Conservation (phyloP, 2,329 filamentous ascomycete genomes). For the Penicillium vulpinum region DNA sequence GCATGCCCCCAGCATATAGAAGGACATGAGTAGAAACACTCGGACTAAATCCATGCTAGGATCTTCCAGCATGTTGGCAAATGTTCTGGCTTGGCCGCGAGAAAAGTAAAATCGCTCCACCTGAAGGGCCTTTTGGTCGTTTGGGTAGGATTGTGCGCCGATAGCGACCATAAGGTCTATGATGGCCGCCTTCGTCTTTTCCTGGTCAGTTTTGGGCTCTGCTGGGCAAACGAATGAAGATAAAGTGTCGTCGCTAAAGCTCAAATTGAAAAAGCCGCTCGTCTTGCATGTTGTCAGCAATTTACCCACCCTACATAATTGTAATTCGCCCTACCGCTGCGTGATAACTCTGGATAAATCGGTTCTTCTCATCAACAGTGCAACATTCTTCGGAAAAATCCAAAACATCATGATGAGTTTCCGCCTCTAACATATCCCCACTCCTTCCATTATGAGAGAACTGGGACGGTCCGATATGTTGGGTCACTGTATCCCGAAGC, state of each 20-base stretch:
- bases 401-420: constrained; percentile 38
- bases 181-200: constrained; percentile 33
- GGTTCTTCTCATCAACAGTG: constrained; percentile 32
- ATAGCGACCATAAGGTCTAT: constrained; percentile 54
- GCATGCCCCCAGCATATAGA: constrained; percentile 61
- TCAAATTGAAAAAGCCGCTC: constrained; percentile 44
- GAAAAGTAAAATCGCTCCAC: constrained; percentile 48
- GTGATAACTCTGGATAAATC: constrained; percentile 34
- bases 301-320: not conserved
- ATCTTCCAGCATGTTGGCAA: constrained; percentile 55
- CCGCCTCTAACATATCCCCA: constrained; percentile 57
- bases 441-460: constrained; percentile 55
- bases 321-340: constrained; percentile 24
- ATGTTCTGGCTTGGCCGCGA: constrained; percentile 50
- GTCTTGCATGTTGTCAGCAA: constrained; percentile 30
- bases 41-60: constrained; percentile 56
- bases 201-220: constrained; percentile 21
- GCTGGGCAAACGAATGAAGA: constrained; percentile 1
- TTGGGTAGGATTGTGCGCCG: constrained; percentile 51
- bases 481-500: constrained; percentile 49
- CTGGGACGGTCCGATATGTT: constrained; percentile 55
- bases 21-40: constrained; percentile 57
- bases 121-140: constrained; percentile 30
- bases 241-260: constrained; percentile 31
- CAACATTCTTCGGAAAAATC: constrained; percentile 35